Evolutionary conservation across 768 basidiomycete species (phyloP).

Genomic region (Postia placenta): DNA sequence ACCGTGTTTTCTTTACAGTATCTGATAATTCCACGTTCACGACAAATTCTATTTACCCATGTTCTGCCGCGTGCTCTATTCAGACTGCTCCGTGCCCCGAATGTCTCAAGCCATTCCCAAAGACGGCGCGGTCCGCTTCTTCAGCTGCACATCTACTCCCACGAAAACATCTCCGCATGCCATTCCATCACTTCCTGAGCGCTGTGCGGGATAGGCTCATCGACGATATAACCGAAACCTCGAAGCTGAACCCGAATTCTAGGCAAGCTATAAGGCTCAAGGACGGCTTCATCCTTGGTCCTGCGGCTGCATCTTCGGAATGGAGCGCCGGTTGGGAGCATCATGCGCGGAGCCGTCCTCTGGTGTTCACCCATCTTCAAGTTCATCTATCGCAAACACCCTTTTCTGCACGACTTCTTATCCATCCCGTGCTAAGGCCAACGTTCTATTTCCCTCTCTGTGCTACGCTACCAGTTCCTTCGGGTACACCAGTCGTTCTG

Average conservation of each 20-base stretch:
- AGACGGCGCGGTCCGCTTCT: conserved; percentile 3
- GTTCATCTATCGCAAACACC: conserved; percentile 34
- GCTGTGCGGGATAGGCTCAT: conserved; percentile 53
- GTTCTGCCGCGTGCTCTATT: conserved; percentile 40
- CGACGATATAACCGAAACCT: conserved; percentile 45
- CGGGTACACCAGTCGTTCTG: conserved; percentile 64
- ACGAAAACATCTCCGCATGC: conserved; percentile 35
- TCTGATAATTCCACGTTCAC: conserved; percentile 38
- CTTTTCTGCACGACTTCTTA: conserved; percentile 38
- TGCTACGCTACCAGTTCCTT: conserved; percentile 33
- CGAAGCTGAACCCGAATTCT: conserved; percentile 22
- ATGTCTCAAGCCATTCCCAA: conserved; percentile 25
- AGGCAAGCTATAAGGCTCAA: conserved; percentile 44
- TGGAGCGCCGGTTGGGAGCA: conserved; percentile 67
- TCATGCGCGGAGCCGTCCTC: conserved; percentile 42
- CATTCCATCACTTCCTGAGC: conserved; percentile 45
- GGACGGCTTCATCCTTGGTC: conserved; percentile 58
- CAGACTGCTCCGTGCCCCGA: conserved; percentile 32
- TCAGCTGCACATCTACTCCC: conserved; percentile 31
- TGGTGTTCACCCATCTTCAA: conserved; percentile 57
- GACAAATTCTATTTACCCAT: conserved; percentile 47
- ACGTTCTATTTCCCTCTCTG: conserved; percentile 54
- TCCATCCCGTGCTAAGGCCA: conserved; percentile 56
- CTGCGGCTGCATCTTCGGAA: conserved; percentile 37
- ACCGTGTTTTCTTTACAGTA: conserved; percentile 25